Evolutionary conservation across 225 moss, liverwort and hornwort genomes (phyloP), one percentile per base, ranked within the genome.

Genomic region (Straminergon stramineum): DNA sequence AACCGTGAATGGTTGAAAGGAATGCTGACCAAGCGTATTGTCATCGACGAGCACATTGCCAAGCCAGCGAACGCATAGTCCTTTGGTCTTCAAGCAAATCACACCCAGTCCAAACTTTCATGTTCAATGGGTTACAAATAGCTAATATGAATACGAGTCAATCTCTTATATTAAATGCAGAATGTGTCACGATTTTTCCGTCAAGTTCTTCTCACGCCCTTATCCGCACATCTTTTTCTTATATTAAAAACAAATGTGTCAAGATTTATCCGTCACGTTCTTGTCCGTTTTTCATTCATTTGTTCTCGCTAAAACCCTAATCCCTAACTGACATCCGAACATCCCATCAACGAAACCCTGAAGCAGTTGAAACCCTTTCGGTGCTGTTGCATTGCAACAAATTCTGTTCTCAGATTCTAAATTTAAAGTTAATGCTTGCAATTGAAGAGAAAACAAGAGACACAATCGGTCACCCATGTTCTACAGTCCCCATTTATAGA

Each of bases 1-100:
- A 75, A 64, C 9, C 20, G 19, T 18, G 67, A 68, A 83, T 53
- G 79, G 61, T 39, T 65, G 66, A 62, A 80, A 81, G 53, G 45
- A 81, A 81, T 64, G 53, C 92, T 90, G 41, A 93, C 96, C 95
- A 97, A 89, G 83, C 97, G 95, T 69, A 96, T 94, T 65, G 97
- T 97, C 95, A 97, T 94, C 65, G 97, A 97, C 74, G 97, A 95
- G 93, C 97, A 97, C 94, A 97, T 89, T 86, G 97, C 96, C 71
- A 97, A 92, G 34, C 96, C 95, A 71, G 95, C 96, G 82, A 92
- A 94, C 67, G 97, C 97, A 74, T 96, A 97, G 87, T 97, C 96
- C 93, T 96, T 96, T 13, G 97, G 97, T 89, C 95, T 94, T 86
- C 91, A 92, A 85, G 79, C 28, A 63, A 75, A 89, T 75, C 86